phyloP scores from a whole-genome alignment of 2,329 filamentous ascomycete species.

The Fusarium ambrosium region DNA sequence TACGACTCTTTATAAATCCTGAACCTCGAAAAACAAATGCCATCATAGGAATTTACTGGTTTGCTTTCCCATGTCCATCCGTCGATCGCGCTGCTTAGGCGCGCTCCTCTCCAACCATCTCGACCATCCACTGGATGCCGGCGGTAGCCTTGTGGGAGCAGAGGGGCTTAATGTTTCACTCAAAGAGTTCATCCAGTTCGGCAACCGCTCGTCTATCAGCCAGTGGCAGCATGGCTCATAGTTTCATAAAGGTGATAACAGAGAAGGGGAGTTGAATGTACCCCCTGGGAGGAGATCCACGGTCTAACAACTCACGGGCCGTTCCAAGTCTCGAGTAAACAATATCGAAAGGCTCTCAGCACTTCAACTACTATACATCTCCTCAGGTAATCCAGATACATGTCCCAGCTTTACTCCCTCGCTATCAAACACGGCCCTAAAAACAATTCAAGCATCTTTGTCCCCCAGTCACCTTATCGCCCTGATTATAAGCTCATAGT shows the following conservation, averaged over 20 bases:
- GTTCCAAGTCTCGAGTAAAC: not conserved
- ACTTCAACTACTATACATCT: not conserved
- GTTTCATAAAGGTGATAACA: too few relatives aligned
- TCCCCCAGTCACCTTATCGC: constrained; percentile 3
- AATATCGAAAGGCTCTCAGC: not conserved
- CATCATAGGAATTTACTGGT: too few relatives aligned
- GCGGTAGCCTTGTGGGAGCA: constrained; percentile 8
- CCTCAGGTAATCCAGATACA: not conserved
- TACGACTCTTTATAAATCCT: not conserved
- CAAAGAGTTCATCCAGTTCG: constrained; percentile 14
- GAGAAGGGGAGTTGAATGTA: not conserved
- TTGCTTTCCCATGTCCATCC: not conserved
- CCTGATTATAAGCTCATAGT: constrained; percentile 30
- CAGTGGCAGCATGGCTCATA: not conserved
- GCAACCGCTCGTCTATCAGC: not conserved
- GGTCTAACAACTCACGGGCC: not conserved
- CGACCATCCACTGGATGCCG: not conserved
- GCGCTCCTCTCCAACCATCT: not conserved
- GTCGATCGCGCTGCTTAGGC: not conserved
- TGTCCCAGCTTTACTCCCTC: not conserved
- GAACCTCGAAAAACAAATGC: not conserved
- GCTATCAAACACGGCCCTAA: not conserved
- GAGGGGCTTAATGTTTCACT: constrained; percentile 5
- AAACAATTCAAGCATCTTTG: not conserved
- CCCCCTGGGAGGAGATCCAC: not conserved